Conservation (phyloP, 495 filamentous ascomycete species). For the Geoglossum glabrum region DNA sequence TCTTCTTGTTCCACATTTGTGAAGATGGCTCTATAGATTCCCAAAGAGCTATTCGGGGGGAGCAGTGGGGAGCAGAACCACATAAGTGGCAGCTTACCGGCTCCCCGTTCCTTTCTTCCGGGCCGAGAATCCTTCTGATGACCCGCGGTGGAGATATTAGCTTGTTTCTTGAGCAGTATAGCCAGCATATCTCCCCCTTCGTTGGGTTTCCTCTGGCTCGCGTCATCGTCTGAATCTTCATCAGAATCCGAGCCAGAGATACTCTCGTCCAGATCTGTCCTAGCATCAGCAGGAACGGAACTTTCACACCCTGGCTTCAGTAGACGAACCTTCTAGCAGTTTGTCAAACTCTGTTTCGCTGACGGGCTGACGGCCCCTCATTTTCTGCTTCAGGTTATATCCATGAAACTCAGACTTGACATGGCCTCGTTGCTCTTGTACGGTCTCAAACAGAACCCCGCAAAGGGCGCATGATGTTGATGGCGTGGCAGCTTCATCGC, state of each 20-base stretch:
- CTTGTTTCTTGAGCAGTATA: slow-evolving; percentile 65
- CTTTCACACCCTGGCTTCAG: background rate
- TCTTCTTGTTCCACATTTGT: slow-evolving; percentile 44
- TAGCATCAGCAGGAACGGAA: background rate
- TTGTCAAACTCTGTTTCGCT: slow-evolving; percentile 66
- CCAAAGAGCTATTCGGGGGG: slow-evolving; percentile 59
- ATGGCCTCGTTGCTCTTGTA: slow-evolving; percentile 71
- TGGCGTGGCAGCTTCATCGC: slow-evolving; percentile 25
- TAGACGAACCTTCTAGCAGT: slow-evolving; percentile 36
- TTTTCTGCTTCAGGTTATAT: slow-evolving; percentile 83
- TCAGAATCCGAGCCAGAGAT: slow-evolving; percentile 60
- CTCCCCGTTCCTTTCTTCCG: slow-evolving; percentile 25
- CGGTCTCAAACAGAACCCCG: slow-evolving; percentile 40
- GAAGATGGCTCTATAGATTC: slow-evolving; percentile 73
- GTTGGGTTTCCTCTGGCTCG: slow-evolving; percentile 6
- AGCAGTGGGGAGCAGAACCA: slow-evolving; percentile 68
- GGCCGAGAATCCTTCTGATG: slow-evolving; percentile 26
- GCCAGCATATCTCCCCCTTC: slow-evolving; percentile 41
- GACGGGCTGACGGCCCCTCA: slow-evolving; percentile 46
- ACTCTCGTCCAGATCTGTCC: slow-evolving; percentile 56
- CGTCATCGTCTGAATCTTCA: slow-evolving; percentile 33
- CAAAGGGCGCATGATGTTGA: slow-evolving; percentile 73
- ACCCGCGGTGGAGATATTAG: slow-evolving; percentile 37
- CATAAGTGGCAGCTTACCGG: slow-evolving; percentile 53
- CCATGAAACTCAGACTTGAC: slow-evolving; percentile 79